phyloP scores from a whole-genome alignment of 306 rosid species.

The Glycine soja region DNA sequence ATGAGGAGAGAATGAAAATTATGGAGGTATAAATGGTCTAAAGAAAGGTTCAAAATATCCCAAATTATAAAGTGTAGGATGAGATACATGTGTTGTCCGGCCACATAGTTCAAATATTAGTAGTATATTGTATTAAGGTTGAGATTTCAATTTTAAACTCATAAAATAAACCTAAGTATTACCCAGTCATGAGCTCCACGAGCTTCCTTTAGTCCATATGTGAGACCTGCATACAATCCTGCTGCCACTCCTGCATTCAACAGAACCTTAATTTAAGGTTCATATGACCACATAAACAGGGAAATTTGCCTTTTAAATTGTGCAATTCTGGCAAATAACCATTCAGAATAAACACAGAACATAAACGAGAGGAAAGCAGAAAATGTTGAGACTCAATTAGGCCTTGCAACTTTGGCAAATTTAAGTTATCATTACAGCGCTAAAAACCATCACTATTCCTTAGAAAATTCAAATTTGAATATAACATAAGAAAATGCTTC shows the following conservation, averaged over 20 bases:
- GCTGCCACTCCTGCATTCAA: slow-evolving; percentile 81
- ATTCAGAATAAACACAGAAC: slow-evolving; percentile 13
- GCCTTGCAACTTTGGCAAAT: background rate
- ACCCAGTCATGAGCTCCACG: slow-evolving; percentile 98
- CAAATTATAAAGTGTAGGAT: slow-evolving; percentile 1
- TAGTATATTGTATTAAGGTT: background rate
- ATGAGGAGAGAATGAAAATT: background rate
- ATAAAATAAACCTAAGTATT: slow-evolving; percentile 12
- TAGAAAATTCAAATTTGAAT: slow-evolving; percentile 6
- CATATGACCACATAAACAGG: background rate
- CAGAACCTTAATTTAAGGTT: slow-evolving; percentile 1
- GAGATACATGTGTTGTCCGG: background rate
- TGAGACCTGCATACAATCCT: slow-evolving; percentile 91
- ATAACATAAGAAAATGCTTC: background rate
- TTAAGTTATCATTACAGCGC: background rate
- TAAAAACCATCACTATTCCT: background rate
- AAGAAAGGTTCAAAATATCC: slow-evolving; percentile 29
- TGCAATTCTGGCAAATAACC: background rate
- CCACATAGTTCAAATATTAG: background rate
- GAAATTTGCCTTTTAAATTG: background rate
- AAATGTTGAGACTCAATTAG: background rate
- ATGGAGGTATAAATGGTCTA: background rate
- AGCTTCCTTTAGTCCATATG: slow-evolving; percentile 89
- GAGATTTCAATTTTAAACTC: background rate
- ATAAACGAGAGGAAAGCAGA: slow-evolving; percentile 5